Base-by-base conservation (phyloP, 2,329 filamentous ascomycete genomes). In the Cordyceps sp. region DNA sequence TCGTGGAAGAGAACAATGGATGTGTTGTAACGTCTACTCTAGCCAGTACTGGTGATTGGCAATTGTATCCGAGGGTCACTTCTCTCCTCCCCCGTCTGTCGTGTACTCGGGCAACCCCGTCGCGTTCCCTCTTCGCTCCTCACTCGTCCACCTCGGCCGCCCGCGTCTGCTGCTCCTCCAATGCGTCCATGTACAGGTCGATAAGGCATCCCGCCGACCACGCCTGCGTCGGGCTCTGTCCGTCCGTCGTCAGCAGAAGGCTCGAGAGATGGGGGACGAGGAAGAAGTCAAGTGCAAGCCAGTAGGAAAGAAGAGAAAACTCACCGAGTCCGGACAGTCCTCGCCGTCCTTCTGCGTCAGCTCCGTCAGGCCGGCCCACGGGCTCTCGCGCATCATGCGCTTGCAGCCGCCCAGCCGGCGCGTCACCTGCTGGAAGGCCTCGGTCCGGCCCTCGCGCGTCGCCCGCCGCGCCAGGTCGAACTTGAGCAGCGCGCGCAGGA, bases 161-260 rank as follows among this genome's bases (percentile, higher is more conserved):
- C 19, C 20, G 26, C 50, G 4, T 12, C 16, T 9, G 29, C 32
- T 67, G 62, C 43, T 63, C 63, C 41, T 69, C 67, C 18, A 68
- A 65, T 14, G 84, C 88, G 53, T 98, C 90, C 64, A 93, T 86
- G 59, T 93, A 98, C 40, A 98, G 57, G 58, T 98, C 90, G 47
- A 98, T 82, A 48, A 98, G 63, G 53, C 90, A 96, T 16, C 83
- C 80, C 20, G 90, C 82, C 33, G 85, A 94, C 90, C 90, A 98
- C 33, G 90, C 80, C 55, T 98, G 90, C 1, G 90, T 94, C 18
- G 90, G 90, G 33, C 79, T 90, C 76, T 90, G 49, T 34, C 29
- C 19, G 41, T 43, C 20, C 30, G 31, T 19, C 13, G 25, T 29
- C 10, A 15, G n/a, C 4, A 23, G 3, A 30, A 18, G n/a, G 10